Evolutionary conservation across 108 stramenopile species (phyloP).

Genomic region (Cyclotella choctawhatcheeana): DNA sequence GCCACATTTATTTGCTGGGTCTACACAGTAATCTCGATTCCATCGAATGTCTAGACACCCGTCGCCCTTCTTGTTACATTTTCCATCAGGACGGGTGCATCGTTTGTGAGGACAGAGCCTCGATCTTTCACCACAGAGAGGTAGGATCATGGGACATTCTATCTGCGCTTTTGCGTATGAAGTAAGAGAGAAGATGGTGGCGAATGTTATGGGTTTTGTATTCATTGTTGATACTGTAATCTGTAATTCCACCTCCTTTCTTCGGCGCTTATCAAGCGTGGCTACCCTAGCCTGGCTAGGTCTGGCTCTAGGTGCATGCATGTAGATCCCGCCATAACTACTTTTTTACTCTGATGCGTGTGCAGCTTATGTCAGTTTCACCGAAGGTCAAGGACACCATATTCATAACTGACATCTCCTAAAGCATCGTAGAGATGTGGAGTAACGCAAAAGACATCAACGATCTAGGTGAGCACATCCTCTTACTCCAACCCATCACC

Average conservation of each 20-base stretch:
- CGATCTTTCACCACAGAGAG: conserved; percentile 3
- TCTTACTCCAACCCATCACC: conserved; percentile 57
- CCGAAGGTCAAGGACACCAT: neutral
- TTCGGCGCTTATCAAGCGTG: too few relatives aligned
- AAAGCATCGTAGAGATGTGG: conserved; percentile 56
- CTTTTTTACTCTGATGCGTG: too few relatives aligned
- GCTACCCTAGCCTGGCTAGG: too few relatives aligned
- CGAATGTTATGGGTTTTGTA: too few relatives aligned
- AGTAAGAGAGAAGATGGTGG: too few relatives aligned
- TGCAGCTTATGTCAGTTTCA: neutral
- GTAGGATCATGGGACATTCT: conserved; percentile 7
- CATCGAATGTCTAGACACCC: conserved; percentile 7
- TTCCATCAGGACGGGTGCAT: neutral
- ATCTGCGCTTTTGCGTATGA: too few relatives aligned
- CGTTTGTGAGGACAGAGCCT: neutral
- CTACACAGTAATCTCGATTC: conserved; percentile 3
- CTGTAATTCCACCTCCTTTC: too few relatives aligned
- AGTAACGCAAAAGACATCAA: conserved; percentile 58
- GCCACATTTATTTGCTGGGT: neutral
- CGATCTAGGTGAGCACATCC: conserved; percentile 68
- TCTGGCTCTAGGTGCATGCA: too few relatives aligned
- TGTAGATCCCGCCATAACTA: too few relatives aligned
- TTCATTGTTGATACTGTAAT: too few relatives aligned
- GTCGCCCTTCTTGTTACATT: conserved; percentile 2
- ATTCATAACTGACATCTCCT: neutral